These are phyloP conservation scores for Patellifolia procumbens DNA, from an alignment of 179 eudicot genomes.

Conservation along the genomic window DNA sequence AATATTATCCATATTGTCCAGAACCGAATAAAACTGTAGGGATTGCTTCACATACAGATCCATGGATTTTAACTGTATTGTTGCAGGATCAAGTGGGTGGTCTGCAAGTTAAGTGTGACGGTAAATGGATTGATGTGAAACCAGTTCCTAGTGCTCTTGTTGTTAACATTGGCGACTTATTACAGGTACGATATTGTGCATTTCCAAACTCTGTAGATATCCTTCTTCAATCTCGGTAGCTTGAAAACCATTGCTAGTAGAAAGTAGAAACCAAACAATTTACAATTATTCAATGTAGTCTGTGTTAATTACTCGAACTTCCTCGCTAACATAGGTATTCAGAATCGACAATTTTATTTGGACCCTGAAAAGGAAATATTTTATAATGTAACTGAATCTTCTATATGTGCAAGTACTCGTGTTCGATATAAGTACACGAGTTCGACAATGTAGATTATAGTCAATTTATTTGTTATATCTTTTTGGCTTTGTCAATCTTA, in stretches of 20 bases:
- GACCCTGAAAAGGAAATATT: not conserved
- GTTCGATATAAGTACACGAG: not conserved
- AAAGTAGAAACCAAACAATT: not conserved
- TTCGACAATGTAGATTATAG: not conserved
- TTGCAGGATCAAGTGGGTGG: constrained; percentile 63
- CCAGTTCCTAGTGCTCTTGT: constrained; percentile 63
- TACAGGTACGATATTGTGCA: no score
- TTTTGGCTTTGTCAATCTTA: not conserved
- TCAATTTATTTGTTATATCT: not conserved
- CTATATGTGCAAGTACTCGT: not conserved
- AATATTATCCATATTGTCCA: constrained; percentile 72
- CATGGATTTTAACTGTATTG: constrained; percentile 58
- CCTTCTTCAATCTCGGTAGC: not conserved
- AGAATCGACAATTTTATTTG: not conserved
- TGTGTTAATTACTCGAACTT: not conserved
- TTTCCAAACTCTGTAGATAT: no score
- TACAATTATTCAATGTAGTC: not conserved
- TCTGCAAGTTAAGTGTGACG: constrained; percentile 55
- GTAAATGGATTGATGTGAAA: constrained; percentile 56
- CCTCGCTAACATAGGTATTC: not conserved
- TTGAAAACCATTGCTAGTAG: not conserved
- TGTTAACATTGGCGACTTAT: constrained; percentile 64
- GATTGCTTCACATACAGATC: constrained; percentile 59
- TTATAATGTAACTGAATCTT: not conserved
- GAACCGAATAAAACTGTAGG: constrained; percentile 64